Evolutionary conservation across 345 rosid species (phyloP).

Genomic region (Linum usitatissimum): DNA sequence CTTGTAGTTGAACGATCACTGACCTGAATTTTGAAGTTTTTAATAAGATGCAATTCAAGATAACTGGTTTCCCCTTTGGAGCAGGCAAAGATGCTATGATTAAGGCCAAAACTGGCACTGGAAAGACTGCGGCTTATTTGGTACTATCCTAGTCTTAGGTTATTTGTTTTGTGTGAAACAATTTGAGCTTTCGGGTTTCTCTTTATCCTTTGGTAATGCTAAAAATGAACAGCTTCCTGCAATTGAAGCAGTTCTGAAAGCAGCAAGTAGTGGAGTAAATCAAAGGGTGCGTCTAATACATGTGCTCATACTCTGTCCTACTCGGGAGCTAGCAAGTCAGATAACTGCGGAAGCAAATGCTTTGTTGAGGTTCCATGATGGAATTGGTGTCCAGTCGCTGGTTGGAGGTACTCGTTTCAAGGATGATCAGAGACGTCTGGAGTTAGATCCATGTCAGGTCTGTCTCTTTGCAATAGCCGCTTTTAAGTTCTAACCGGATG

Average conservation of each 20-base stretch:
- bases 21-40: neutral
- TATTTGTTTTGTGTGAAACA: conserved; percentile 8
- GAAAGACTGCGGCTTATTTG: conserved; percentile 83
- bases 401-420: conserved; percentile 94
- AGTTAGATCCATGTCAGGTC: conserved; percentile 89
- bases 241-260: conserved; percentile 91
- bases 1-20: neutral
- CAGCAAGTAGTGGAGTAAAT: conserved; percentile 25
- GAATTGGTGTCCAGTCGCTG: conserved; percentile 72
- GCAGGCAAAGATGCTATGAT: conserved; percentile 87
- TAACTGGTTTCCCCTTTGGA: conserved; percentile 16
- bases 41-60: conserved; percentile 1
- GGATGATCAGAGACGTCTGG: conserved; percentile 72
- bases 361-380: conserved; percentile 67
- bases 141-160: conserved; percentile 31
- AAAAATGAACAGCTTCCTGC: conserved; percentile 93
- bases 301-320: conserved; percentile 80
- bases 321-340: conserved; percentile 93
- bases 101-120: conserved; percentile 91
- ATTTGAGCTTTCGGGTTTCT: conserved; percentile 14
- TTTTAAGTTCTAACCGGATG: neutral
- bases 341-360: conserved; percentile 90
- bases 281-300: conserved; percentile 42
- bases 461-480: conserved; percentile 14
- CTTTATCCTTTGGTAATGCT: conserved; percentile 25